These are phyloP conservation scores for Termitomyces bulborhizus DNA, from an alignment of 768 basidiomycete species.

Conservation along the genomic window DNA sequence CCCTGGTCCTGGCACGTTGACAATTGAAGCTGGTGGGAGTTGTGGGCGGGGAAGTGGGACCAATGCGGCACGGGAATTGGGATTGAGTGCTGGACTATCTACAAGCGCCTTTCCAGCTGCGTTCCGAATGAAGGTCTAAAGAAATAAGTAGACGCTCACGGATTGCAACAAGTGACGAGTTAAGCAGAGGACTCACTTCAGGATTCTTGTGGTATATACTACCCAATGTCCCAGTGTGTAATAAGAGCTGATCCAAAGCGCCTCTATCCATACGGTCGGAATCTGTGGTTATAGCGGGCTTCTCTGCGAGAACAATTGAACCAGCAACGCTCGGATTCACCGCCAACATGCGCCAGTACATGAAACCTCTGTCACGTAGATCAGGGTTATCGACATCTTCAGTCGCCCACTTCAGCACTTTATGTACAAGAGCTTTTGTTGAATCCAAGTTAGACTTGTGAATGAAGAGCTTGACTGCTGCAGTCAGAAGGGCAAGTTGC, in stretches of 20 bases:
- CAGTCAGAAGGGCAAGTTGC: conserved; percentile 90
- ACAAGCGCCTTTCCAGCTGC: conserved; percentile 75
- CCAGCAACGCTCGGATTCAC: conserved; percentile 85
- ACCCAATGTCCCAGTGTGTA: conserved; percentile 91
- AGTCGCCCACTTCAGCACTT: conserved; percentile 94
- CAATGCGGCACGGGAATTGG: conserved; percentile 68
- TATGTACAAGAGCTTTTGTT: conserved; percentile 86
- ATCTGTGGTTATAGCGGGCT: conserved; percentile 96
- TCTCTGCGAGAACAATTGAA: conserved; percentile 87
- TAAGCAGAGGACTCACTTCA: conserved; percentile 45
- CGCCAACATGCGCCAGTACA: conserved; percentile 98
- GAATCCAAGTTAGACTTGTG: conserved; percentile 79
- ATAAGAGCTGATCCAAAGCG: conserved; percentile 86
- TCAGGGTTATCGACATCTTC: conserved; percentile 99
- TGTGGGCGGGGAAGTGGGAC: conserved; percentile 52
- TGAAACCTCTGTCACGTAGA: conserved; percentile 93
- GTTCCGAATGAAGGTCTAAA: conserved; percentile 87
- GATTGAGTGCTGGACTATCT: conserved; percentile 88
- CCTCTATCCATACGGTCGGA: conserved; percentile 97
- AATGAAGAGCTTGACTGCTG: conserved; percentile 93
- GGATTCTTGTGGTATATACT: conserved; percentile 99
- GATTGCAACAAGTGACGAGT: not conserved
- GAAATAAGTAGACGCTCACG: conserved; percentile 1
- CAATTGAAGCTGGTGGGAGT: conserved; percentile 39
- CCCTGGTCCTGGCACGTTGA: conserved; percentile 60